phyloP scores from a whole-genome alignment of 2,329 filamentous ascomycete species.

The Achaetomium macrosporum region DNA sequence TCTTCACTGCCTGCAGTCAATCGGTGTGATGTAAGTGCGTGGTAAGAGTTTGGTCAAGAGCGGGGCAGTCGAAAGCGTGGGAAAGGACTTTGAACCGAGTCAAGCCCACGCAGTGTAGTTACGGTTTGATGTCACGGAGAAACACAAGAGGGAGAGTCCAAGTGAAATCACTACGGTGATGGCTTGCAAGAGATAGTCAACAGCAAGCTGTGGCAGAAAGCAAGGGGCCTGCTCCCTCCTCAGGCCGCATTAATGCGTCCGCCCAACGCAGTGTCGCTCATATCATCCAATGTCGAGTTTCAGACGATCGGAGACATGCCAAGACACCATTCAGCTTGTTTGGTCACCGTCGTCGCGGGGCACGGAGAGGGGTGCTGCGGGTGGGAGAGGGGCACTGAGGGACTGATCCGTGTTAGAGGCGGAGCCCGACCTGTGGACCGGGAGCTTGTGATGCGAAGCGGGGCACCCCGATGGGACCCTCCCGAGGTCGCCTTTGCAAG shows the following conservation, averaged over 20 bases:
- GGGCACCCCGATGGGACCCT: background rate
- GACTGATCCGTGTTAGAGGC: no score
- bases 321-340: slow-evolving; percentile 20
- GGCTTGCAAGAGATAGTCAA: background rate
- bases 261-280: slow-evolving; percentile 2
- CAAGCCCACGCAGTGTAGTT: background rate
- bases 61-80: background rate
- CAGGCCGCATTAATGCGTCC: background rate
- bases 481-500: no score
- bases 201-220: background rate
- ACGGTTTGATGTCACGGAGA: background rate
- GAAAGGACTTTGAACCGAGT: background rate
- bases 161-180: background rate
- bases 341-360: slow-evolving; percentile 13
- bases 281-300: slow-evolving; percentile 7
- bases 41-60: background rate
- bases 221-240: background rate
- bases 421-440: no score
- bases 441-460: slow-evolving; percentile 7
- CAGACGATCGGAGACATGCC: slow-evolving; percentile 16
- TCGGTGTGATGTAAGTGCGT: background rate
- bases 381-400: slow-evolving; percentile 17
- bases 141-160: background rate
- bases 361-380: slow-evolving; percentile 13
- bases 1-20: slow-evolving; percentile 4